Percentiles rank a stretch among this genome's conserved stretches.
These are phyloP conservation scores for Yamadazyma blattariae DNA, from an alignment of 1,139 yeast species.

Conservation along the genomic window DNA sequence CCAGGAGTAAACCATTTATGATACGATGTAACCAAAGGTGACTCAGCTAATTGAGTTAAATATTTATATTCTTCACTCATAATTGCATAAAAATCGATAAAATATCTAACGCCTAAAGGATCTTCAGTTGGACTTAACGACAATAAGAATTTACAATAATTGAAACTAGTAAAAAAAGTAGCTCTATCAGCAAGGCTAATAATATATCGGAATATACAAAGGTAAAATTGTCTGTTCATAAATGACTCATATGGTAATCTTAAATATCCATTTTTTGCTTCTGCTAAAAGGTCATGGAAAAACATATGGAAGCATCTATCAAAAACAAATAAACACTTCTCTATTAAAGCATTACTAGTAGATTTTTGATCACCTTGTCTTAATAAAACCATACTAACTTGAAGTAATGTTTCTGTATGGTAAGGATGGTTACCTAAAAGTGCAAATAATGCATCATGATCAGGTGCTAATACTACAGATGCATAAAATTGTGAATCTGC, in stretches of 20 bases:
- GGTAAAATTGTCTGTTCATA: slow-evolving; percentile 73
- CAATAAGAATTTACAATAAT: slow-evolving; percentile 67
- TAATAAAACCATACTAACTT: slow-evolving; percentile 70
- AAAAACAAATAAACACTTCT: slow-evolving; percentile 73
- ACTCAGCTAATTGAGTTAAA: slow-evolving; percentile 51
- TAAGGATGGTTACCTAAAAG: slow-evolving; percentile 63
- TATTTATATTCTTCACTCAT: slow-evolving; percentile 65
- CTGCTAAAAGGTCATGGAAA: slow-evolving; percentile 44
- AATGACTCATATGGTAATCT: slow-evolving; percentile 76
- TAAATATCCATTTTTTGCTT: slow-evolving; percentile 55
- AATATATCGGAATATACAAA: slow-evolving; percentile 72
- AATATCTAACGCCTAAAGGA: slow-evolving; percentile 80
- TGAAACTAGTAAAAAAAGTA: slow-evolving; percentile 72
- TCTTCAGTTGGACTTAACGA: slow-evolving; percentile 76
- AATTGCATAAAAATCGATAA: slow-evolving; percentile 77
- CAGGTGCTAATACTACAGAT: slow-evolving; percentile 66
- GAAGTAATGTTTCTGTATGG: slow-evolving; percentile 75
- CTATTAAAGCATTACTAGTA: slow-evolving; percentile 67
- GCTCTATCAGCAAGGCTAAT: slow-evolving; percentile 73
- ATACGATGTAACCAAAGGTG: slow-evolving; percentile 58
- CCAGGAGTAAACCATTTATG: slow-evolving; percentile 74
- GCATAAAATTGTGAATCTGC: slow-evolving; percentile 64
- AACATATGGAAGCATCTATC: slow-evolving; percentile 53
- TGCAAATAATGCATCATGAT: slow-evolving; percentile 63
- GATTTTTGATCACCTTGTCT: slow-evolving; percentile 75